Evolutionary conservation across 2,329 filamentous ascomycete genomes (phyloP).

Genomic region (Emmonsiellopsis sp.): DNA sequence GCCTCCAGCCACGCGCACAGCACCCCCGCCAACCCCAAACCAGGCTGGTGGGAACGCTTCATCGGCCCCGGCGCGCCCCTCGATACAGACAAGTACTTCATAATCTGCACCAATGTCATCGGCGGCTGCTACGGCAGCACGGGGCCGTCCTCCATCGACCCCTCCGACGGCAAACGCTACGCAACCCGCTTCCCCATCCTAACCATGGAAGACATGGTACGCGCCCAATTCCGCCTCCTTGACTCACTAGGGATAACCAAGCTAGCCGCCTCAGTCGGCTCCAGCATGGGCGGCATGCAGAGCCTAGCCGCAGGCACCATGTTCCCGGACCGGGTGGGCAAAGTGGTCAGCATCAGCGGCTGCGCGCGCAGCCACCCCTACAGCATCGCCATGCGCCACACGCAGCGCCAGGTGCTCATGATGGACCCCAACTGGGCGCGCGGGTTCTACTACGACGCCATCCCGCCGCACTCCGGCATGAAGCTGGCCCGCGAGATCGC

Average conservation of each 20-base stretch:
- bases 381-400: constrained; percentile 97
- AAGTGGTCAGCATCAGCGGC: constrained; percentile 81
- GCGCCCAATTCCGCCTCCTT: constrained; percentile 83
- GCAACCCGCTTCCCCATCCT: constrained; percentile 92
- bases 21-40: constrained; percentile 73
- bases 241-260: constrained; percentile 67
- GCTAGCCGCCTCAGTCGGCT: constrained; percentile 85
- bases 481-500: constrained; percentile 96
- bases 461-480: constrained; percentile 94
- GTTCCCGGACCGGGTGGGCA: constrained; percentile 71
- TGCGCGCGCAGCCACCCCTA: constrained; percentile 94
- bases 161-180: constrained; percentile 77
- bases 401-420: constrained; percentile 95
- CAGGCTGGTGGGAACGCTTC: constrained; percentile 98
- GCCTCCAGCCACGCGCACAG: constrained; percentile 97
- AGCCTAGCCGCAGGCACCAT: constrained; percentile 77
- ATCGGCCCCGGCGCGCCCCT: constrained; percentile 79
- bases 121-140: constrained; percentile 95
- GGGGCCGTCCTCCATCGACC: constrained; percentile 78
- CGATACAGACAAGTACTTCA: constrained; percentile 82
- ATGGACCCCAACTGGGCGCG: constrained; percentile 97
- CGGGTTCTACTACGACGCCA: constrained; percentile 80
- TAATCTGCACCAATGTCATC: constrained; percentile 94
- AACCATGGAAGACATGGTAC: constrained; percentile 95
- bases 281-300: constrained; percentile 98